These are phyloP conservation scores for Neolentinus lepideus DNA, from an alignment of 1,284 basidiomycete genomes.

Conservation along the genomic window DNA sequence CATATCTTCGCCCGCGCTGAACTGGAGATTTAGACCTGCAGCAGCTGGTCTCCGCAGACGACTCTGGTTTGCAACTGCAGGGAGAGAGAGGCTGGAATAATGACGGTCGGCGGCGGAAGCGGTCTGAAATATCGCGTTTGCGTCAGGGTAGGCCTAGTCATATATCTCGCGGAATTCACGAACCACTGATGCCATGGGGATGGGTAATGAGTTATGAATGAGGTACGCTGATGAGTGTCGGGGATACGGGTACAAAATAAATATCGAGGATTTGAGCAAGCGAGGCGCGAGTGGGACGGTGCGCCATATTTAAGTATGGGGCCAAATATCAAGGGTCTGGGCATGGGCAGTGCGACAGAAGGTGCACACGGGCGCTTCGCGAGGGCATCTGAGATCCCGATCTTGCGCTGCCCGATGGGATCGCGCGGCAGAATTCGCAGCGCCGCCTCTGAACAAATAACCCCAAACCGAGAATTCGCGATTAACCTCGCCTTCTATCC, in stretches of 20 bases:
- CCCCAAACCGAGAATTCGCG: neutral
- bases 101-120: neutral
- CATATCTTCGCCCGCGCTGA: neutral
- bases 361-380: neutral
- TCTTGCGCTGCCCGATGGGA: neutral
- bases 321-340: neutral
- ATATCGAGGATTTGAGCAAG: neutral
- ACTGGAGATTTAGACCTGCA: neutral
- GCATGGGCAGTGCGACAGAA: neutral
- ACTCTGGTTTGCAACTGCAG: no score
- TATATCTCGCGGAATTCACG: no score
- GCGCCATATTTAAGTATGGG: neutral
- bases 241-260: neutral
- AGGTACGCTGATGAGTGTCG: neutral
- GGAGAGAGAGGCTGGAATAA: no score
- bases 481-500: neutral
- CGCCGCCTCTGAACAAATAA: neutral
- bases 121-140: neutral
- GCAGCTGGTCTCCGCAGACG: constrained; percentile 1
- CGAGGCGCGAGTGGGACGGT: neutral
- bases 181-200: no score
- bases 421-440: neutral
- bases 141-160: no score
- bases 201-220: no score
- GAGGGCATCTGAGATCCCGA: neutral